phyloP scores from a whole-genome alignment of 306 rosid genomes.

The Citrullus amarus region DNA sequence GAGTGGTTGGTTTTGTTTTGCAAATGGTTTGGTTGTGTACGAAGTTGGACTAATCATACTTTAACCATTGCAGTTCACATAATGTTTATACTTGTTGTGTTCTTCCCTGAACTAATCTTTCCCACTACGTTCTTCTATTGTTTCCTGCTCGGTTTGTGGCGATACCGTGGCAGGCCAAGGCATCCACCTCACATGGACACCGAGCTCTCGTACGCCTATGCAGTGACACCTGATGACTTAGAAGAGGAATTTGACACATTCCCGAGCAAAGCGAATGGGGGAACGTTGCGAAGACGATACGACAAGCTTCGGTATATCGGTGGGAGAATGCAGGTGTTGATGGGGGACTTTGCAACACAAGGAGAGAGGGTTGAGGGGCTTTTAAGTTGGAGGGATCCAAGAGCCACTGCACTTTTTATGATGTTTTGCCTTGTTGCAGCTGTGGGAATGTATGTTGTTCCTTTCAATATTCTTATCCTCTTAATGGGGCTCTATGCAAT shows the following conservation, averaged over 20 bases:
- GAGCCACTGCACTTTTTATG: constrained; percentile 30
- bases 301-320: constrained; percentile 29
- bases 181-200: constrained; percentile 35
- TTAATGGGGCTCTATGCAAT: constrained; percentile 9
- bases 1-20: background rate
- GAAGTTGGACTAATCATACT: constrained; percentile 17
- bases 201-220: constrained; percentile 22
- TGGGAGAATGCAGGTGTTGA: constrained; percentile 23
- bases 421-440: constrained; percentile 18
- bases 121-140: constrained; percentile 9
- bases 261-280: constrained; percentile 22
- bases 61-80: constrained; percentile 9
- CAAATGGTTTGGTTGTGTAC: constrained; percentile 15
- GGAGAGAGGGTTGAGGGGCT: constrained; percentile 38
- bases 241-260: constrained; percentile 38
- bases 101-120: constrained; percentile 12
- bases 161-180: constrained; percentile 23
- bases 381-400: constrained; percentile 41
- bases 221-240: constrained; percentile 22
- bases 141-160: constrained; percentile 8
- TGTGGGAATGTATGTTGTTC: constrained; percentile 13
- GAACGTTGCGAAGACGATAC: constrained; percentile 17
- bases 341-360: constrained; percentile 36
- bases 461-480: constrained; percentile 4
- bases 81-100: constrained; percentile 15